phyloP scores from a whole-genome alignment of 1,139 yeast species.

The Geotrichum aggregatum region DNA sequence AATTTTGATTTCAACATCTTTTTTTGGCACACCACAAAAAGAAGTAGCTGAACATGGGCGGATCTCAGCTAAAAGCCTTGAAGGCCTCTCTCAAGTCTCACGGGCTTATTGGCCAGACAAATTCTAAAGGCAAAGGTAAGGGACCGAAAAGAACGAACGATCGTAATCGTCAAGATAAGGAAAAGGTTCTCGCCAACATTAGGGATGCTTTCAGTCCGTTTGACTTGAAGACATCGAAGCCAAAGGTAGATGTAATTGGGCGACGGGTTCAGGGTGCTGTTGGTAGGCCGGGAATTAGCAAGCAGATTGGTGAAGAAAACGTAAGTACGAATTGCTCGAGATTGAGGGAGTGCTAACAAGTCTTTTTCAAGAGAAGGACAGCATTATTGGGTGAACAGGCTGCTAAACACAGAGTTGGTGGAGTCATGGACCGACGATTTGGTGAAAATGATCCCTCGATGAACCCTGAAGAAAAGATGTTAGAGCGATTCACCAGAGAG shows the following conservation, averaged over 20 bases:
- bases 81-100: conserved; percentile 71
- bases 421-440: conserved; percentile 78
- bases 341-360: conserved; percentile 27
- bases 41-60: conserved; percentile 56
- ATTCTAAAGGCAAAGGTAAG: conserved; percentile 51
- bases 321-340: not conserved
- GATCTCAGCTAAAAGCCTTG: conserved; percentile 80
- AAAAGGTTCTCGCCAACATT: conserved; percentile 54
- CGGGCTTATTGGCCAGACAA: conserved; percentile 81
- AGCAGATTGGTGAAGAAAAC: conserved; percentile 67
- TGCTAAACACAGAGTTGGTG: conserved; percentile 68
- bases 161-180: conserved; percentile 64
- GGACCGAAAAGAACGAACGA: conserved; percentile 49
- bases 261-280: conserved; percentile 59
- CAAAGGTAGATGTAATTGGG: conserved; percentile 60
- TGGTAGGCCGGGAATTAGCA: conserved; percentile 68
- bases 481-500: conserved; percentile 89
- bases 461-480: conserved; percentile 87
- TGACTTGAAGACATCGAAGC: conserved; percentile 62
- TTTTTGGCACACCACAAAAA: not conserved
- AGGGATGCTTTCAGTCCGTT: conserved; percentile 86
- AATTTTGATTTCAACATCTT: not conserved
- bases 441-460: conserved; percentile 76
- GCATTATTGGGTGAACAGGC: conserved; percentile 64
- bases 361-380: conserved; percentile 46